Evolutionary conservation across 176 grass and related monocot species (phyloP), one percentile per base, ranked within the genome.

Genomic region (Oryza punctata): DNA sequence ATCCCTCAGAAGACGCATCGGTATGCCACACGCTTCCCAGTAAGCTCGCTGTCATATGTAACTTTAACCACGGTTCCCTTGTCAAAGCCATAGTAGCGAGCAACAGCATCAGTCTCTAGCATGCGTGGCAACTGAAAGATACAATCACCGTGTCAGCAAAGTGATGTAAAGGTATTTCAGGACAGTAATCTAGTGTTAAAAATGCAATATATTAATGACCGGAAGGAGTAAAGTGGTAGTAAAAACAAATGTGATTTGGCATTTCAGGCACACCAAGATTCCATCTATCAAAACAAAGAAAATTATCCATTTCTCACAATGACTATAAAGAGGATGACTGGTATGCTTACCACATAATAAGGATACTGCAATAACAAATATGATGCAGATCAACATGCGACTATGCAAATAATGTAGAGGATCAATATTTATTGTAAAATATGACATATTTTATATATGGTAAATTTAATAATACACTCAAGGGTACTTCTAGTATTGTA

Each of bases 51-150:
- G 30, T 95, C 89, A 18, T 94, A 98, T 45, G 65, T 88, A 57
- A 98, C 82, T 83, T 98, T 98, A 78, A 98, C 73, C 46, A 98
- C 46, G 0, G 86, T 91, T 76, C 91, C 91, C 80, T 99, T 92
- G 77, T 85, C 23, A 37, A 90, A 89, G 69, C 87, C 93, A 8
- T 92, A 88, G 63, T 96, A 96, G 50, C 91, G 89, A 78, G 93
- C 79, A 89, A 96, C 54, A 26, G 91, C 87, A 87, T 96, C 96
- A 23, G 32, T 87, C 82, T 92, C 93, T 37, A 94, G 85, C 96
- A 99, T 96, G 38, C 74, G 89, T 38, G 93, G 96, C 73, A 99
- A 63, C 96, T 96, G 78, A 73, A 91, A 83, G 23, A 74, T 30
- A 68, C 47, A 82, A 18, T 24, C 38, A 81, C 25, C 33, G 63